phyloP scores from a whole-genome alignment of 257 asterid genomes.

The Lantana camara region DNA sequence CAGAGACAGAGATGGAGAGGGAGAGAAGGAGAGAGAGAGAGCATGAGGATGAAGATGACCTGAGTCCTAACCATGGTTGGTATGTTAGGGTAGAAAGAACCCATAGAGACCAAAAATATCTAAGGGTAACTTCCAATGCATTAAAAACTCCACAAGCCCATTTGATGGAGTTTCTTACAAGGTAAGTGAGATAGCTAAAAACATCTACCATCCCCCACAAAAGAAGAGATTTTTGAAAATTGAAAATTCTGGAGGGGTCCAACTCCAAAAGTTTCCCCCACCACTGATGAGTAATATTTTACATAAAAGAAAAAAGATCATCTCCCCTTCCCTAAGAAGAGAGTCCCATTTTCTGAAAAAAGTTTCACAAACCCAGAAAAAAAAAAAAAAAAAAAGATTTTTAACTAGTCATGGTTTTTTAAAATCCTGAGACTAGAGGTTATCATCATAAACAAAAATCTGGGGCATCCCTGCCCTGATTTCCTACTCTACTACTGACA shows the following conservation, averaged over 20 bases:
- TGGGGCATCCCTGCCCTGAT: slow-evolving; percentile 52
- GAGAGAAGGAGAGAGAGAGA: slow-evolving; percentile 18
- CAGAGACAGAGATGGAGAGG: background rate
- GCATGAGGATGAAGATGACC: slow-evolving; percentile 44
- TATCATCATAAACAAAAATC: slow-evolving; percentile 38
- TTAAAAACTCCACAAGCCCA: slow-evolving; percentile 58
- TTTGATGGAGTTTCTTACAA: slow-evolving; percentile 53
- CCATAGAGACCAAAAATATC: slow-evolving; percentile 65
- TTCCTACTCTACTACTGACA: slow-evolving; percentile 37
- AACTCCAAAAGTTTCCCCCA: slow-evolving; percentile 52
- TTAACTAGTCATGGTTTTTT: slow-evolving; percentile 54
- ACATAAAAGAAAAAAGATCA: slow-evolving; percentile 25
- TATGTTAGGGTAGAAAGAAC: slow-evolving; percentile 53
- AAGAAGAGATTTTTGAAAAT: background rate
- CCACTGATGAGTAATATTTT: background rate
- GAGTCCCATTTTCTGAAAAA: slow-evolving; percentile 31
- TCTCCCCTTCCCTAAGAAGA: slow-evolving; percentile 47
- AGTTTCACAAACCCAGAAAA: slow-evolving; percentile 23
- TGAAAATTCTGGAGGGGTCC: slow-evolving; percentile 29
- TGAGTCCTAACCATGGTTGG: slow-evolving; percentile 92
- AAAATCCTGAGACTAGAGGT: slow-evolving; percentile 58
- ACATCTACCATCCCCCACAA: background rate
- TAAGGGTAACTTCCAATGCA: slow-evolving; percentile 58
- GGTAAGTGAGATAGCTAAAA: slow-evolving; percentile 20
- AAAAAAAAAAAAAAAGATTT: slow-evolving; percentile 24